Evolutionary conservation across 78 protist species (phyloP).

Genomic region (Trichosphaerium sp.): DNA sequence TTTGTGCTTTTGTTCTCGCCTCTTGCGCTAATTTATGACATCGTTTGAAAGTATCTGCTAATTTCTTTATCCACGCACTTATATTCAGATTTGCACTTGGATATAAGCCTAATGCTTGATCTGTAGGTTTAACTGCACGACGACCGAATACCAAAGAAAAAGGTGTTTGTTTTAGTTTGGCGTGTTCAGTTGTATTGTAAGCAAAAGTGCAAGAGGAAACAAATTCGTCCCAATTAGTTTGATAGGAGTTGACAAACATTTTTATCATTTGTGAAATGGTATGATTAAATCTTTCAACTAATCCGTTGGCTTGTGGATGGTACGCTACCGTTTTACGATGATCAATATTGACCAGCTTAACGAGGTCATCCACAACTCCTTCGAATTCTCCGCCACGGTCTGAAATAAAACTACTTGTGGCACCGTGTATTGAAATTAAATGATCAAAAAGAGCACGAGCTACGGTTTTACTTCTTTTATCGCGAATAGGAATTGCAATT

Average conservation of each 20-base stretch:
- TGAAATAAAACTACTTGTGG: background rate
- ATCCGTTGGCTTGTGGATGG: slow-evolving; percentile 17
- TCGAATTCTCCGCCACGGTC: slow-evolving; percentile 1
- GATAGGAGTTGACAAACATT: background rate
- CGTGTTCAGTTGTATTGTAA: too few relatives aligned
- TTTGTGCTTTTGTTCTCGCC: too few relatives aligned
- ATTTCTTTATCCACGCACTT: too few relatives aligned
- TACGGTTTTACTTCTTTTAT: background rate
- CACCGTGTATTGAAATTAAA: background rate
- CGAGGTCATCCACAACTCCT: background rate
- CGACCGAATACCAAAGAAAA: too few relatives aligned
- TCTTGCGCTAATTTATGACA: too few relatives aligned
- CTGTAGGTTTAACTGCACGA: too few relatives aligned
- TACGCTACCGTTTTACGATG: background rate
- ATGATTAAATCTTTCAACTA: background rate
- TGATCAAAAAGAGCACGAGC: background rate
- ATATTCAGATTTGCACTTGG: too few relatives aligned
- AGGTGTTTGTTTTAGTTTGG: too few relatives aligned
- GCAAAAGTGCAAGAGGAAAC: too few relatives aligned
- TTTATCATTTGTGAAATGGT: background rate
- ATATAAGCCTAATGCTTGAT: too few relatives aligned
- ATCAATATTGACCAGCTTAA: background rate
- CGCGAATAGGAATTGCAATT: background rate
- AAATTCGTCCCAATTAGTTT: too few relatives aligned
- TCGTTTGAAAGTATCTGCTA: too few relatives aligned